These are phyloP conservation scores for Prunella vulgaris DNA, from an alignment of 257 asterid genomes.

Conservation along the genomic window DNA sequence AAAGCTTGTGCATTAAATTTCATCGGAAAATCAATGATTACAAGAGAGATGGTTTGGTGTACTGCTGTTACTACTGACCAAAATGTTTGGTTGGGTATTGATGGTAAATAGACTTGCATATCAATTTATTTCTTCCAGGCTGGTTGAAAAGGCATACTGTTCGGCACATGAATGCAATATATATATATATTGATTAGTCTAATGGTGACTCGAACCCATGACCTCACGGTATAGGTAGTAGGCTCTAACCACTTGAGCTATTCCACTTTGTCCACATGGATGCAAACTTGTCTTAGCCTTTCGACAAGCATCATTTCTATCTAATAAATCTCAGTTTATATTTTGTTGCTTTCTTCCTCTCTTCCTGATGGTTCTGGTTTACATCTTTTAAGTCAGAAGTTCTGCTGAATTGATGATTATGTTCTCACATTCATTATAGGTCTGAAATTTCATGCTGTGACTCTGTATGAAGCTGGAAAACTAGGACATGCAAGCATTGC, in stretches of 20 bases:
- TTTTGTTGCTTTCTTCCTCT: conserved; percentile 14
- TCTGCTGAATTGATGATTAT: conserved; percentile 10
- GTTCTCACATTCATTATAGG: conserved; percentile 45
- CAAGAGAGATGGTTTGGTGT: background rate
- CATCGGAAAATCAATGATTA: background rate
- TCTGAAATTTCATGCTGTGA: conserved; percentile 95
- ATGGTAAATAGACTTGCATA: background rate
- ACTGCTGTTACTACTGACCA: conserved; percentile 5
- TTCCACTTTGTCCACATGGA: too few relatives aligned
- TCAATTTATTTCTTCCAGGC: conserved; percentile 17
- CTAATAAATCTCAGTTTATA: background rate
- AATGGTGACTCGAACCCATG: too few relatives aligned
- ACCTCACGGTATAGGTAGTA: too few relatives aligned
- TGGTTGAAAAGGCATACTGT: conserved; percentile 3
- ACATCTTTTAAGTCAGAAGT: conserved; percentile 1
- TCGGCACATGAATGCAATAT: background rate
- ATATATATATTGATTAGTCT: too few relatives aligned
- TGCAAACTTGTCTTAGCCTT: background rate
- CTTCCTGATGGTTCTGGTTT: conserved; percentile 8
- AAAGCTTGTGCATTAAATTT: background rate
- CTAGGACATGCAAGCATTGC: conserved; percentile 82
- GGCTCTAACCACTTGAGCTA: too few relatives aligned
- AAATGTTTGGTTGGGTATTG: conserved; percentile 12
- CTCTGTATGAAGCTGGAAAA: conserved; percentile 97
- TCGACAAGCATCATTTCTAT: conserved; percentile 1